phyloP scores from a whole-genome alignment of 495 filamentous ascomycete species.

The Talaromyces wortmannii region DNA sequence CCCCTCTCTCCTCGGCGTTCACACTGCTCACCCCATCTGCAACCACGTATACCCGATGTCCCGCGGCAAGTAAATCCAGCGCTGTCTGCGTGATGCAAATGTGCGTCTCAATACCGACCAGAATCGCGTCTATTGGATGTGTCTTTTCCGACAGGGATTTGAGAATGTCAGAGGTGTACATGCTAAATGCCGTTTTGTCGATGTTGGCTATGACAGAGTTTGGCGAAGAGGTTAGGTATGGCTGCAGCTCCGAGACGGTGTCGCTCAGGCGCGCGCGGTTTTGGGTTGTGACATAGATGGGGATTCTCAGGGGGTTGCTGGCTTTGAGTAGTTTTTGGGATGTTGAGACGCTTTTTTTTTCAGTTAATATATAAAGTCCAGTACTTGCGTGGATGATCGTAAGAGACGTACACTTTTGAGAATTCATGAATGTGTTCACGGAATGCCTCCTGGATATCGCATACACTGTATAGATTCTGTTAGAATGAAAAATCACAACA shows the following conservation, averaged over 20 bases:
- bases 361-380: not conserved
- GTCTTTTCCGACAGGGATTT: constrained; percentile 9
- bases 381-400: not conserved
- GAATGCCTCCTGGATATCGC: constrained; percentile 95
- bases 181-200: constrained; percentile 89
- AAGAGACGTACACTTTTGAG: constrained; percentile 56
- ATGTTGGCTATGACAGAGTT: constrained; percentile 43
- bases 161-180: constrained; percentile 51
- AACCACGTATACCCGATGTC: constrained; percentile 78
- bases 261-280: constrained; percentile 65
- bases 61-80: constrained; percentile 66
- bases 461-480: constrained; percentile 53
- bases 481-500: not conserved
- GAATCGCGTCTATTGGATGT: constrained; percentile 25
- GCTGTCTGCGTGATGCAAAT: constrained; percentile 94
- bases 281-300: constrained; percentile 82
- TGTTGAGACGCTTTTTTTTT: constrained; percentile 21
- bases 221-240: constrained; percentile 22
- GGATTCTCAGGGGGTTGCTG: constrained; percentile 60
- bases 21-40: constrained; percentile 89
- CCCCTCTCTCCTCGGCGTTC: constrained; percentile 69
- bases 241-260: constrained; percentile 62
- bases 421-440: constrained; percentile 74
- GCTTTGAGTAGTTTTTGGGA: constrained; percentile 34
- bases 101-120: constrained; percentile 85